These are phyloP conservation scores for Erodium moschatum DNA, from an alignment of 441 rosid species.

Conservation along the genomic window DNA sequence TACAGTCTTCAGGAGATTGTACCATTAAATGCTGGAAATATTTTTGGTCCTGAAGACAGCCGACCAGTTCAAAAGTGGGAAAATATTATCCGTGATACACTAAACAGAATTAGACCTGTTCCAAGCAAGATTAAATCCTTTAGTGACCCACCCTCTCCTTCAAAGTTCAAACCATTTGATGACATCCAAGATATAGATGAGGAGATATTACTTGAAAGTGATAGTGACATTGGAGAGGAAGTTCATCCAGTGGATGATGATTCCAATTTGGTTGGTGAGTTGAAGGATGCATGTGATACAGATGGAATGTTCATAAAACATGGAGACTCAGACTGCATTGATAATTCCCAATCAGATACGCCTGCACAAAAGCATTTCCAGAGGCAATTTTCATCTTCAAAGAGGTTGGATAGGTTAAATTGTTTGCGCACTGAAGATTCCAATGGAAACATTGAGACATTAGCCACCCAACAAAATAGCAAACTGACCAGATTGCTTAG, in stretches of 20 bases:
- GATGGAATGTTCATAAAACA: slow-evolving; percentile 21
- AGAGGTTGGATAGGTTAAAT: slow-evolving; percentile 52
- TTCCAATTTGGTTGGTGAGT: slow-evolving; percentile 26
- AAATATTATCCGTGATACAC: slow-evolving; percentile 59
- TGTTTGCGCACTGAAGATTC: slow-evolving; percentile 41
- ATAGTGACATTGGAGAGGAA: slow-evolving; percentile 68
- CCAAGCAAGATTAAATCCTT: slow-evolving; percentile 45
- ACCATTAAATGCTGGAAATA: slow-evolving; percentile 85
- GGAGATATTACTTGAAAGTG: slow-evolving; percentile 62
- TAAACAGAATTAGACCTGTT: slow-evolving; percentile 48
- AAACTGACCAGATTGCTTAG: slow-evolving; percentile 54
- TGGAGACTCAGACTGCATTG: slow-evolving; percentile 20
- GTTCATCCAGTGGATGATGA: slow-evolving; percentile 66
- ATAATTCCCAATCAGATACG: slow-evolving; percentile 24
- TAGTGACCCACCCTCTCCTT: slow-evolving; percentile 93
- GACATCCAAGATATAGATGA: slow-evolving; percentile 63
- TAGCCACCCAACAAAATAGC: slow-evolving; percentile 22
- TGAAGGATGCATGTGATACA: slow-evolving; percentile 13
- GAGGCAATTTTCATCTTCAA: slow-evolving; percentile 50
- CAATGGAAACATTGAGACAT: slow-evolving; percentile 23
- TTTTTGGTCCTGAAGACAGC: slow-evolving; percentile 85
- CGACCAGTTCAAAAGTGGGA: slow-evolving; percentile 78
- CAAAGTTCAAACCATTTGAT: slow-evolving; percentile 61
- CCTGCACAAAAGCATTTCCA: slow-evolving; percentile 34
- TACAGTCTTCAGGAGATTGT: slow-evolving; percentile 86